These are phyloP conservation scores for Puccinia hordei DNA, from an alignment of 1,284 basidiomycete species.

Conservation along the genomic window DNA sequence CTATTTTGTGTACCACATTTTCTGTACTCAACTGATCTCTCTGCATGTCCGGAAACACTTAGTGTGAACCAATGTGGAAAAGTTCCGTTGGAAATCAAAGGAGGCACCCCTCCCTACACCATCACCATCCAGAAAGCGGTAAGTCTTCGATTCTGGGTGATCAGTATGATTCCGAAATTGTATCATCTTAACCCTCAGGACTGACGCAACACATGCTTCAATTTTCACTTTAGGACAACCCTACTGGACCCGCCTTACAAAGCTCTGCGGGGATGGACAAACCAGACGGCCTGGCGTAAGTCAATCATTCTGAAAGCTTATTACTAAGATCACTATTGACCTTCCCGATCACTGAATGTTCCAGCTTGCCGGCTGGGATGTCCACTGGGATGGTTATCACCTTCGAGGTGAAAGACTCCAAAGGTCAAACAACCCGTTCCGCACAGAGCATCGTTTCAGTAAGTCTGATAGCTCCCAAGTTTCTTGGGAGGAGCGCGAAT, in stretches of 20 bases:
- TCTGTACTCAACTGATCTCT: not conserved
- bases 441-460: not conserved
- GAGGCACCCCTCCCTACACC: not conserved
- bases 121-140: not conserved
- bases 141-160: not conserved
- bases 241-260: not conserved
- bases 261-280: not conserved
- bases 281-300: not conserved
- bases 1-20: not conserved
- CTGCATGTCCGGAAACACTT: not conserved
- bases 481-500: not conserved
- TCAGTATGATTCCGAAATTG: too few relatives aligned
- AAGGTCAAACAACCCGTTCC: not conserved
- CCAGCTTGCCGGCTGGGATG: not conserved
- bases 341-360: too few relatives aligned
- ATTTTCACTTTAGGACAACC: not conserved
- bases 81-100: not conserved
- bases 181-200: too few relatives aligned
- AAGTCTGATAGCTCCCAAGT: not conserved
- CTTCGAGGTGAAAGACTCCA: slow-evolving; percentile 8
- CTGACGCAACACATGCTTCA: too few relatives aligned
- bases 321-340: too few relatives aligned
- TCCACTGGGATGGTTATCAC: not conserved
- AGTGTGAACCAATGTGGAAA: not conserved
- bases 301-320: too few relatives aligned